These are phyloP conservation scores for Boletus holoroseus DNA, from an alignment of 1,284 basidiomycete genomes.

Conservation along the genomic window DNA sequence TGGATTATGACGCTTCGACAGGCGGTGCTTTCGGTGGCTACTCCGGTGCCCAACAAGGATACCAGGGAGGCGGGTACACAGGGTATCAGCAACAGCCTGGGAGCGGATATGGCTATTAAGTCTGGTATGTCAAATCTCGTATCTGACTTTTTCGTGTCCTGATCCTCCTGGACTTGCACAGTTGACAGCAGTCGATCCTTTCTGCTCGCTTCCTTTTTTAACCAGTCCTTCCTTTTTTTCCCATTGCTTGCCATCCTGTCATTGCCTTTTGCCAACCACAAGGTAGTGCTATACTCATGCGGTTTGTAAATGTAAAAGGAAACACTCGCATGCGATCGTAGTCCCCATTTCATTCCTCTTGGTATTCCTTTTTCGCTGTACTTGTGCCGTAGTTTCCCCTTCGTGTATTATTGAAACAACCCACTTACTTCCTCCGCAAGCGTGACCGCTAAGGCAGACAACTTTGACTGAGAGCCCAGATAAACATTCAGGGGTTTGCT, in stretches of 20 bases:
- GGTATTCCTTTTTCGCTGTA: background rate
- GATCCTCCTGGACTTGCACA: background rate
- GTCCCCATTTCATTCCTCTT: background rate
- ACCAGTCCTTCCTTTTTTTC: slow-evolving; percentile 4
- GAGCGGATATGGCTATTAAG: slow-evolving; percentile 25
- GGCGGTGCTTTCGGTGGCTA: slow-evolving; percentile 18
- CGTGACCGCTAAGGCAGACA: background rate
- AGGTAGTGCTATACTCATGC: slow-evolving; percentile 8
- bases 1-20: slow-evolving; percentile 5
- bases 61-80: slow-evolving; percentile 22
- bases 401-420: slow-evolving; percentile 16
- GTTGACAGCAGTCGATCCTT: background rate
- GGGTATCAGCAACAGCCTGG: slow-evolving; percentile 22
- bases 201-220: background rate
- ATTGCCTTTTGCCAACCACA: background rate
- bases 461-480: too few relatives aligned
- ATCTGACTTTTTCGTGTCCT: background rate
- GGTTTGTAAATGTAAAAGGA: slow-evolving; percentile 19
- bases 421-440: background rate
- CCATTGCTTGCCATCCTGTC: background rate
- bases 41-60: slow-evolving; percentile 19
- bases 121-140: slow-evolving; percentile 1
- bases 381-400: background rate
- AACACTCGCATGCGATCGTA: slow-evolving; percentile 4
- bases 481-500: background rate